A percentile compares a stretch with the other conserved stretches of the same genome.
These are phyloP conservation scores for Pistacia integerrima DNA, from an alignment of 345 rosid genomes.

Conservation along the genomic window DNA sequence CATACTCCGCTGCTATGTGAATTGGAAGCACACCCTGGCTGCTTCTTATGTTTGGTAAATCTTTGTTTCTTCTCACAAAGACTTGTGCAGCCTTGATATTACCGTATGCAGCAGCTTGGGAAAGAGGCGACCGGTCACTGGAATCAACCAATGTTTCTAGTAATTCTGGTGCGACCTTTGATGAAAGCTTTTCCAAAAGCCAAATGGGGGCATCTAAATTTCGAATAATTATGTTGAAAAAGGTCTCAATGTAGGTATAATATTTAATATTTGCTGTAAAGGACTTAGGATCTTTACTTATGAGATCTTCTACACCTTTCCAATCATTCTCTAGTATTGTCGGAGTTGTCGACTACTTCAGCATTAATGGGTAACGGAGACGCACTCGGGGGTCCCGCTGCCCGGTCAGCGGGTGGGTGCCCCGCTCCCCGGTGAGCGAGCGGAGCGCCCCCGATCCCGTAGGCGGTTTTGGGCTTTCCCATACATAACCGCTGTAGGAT, in stretches of 20 bases:
- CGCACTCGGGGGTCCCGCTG: too few relatives aligned
- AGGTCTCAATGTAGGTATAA: not conserved
- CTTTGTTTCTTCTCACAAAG: not conserved
- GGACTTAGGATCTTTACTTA: too few relatives aligned
- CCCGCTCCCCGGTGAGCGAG: too few relatives aligned
- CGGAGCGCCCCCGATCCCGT: too few relatives aligned
- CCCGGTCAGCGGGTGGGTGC: too few relatives aligned
- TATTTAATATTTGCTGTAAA: too few relatives aligned
- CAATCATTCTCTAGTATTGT: too few relatives aligned
- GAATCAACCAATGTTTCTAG: not conserved
- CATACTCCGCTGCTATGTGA: not conserved
- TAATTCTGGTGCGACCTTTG: not conserved
- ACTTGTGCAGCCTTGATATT: not conserved
- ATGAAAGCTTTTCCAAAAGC: not conserved
- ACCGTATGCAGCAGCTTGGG: not conserved
- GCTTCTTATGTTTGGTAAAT: not conserved
- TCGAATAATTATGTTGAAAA: not conserved
- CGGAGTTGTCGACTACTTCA: too few relatives aligned
- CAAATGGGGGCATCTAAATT: not conserved
- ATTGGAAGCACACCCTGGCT: not conserved
- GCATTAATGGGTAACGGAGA: too few relatives aligned
- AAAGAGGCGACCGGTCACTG: not conserved
- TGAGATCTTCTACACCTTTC: too few relatives aligned
- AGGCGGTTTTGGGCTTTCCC: too few relatives aligned
- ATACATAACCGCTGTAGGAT: too few relatives aligned